Evolutionary conservation across 352 stramenopile species (phyloP).

Genomic region (Globisporangium barbulae): DNA sequence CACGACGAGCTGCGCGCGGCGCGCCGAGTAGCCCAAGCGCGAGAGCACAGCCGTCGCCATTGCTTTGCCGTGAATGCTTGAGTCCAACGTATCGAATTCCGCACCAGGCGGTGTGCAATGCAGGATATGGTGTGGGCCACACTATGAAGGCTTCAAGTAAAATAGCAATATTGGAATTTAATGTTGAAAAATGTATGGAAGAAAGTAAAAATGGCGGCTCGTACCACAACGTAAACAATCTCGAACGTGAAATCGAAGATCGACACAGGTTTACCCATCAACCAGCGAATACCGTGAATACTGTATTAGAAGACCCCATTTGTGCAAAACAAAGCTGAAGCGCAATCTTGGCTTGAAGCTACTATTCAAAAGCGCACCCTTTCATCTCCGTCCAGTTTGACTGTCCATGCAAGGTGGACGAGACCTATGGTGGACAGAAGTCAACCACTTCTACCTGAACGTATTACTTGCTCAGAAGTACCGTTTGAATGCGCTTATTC

Average conservation of each 20-base stretch:
- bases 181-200: neutral
- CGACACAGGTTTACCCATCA: conserved; percentile 3
- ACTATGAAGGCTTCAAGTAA: neutral
- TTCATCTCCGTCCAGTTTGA: no score
- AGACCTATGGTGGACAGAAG: no score
- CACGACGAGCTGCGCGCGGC: conserved; percentile 13
- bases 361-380: no score
- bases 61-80: neutral
- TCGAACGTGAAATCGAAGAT: conserved; percentile 3
- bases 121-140: conserved; percentile 8
- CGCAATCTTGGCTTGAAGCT: neutral
- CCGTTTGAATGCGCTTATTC: no score
- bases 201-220: neutral
- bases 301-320: neutral
- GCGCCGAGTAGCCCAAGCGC: conserved; percentile 27
- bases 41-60: conserved; percentile 40
- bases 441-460: no score
- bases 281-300: neutral
- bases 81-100: neutral
- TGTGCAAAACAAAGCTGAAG: neutral
- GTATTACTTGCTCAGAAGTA: no score
- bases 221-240: conserved; percentile 9
- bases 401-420: no score
- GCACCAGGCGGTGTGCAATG: neutral
- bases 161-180: neutral